Percentiles rank a stretch among this genome's conserved stretches.
phyloP scores from a whole-genome alignment of 176 grass and related monocot genomes.

The Zoysia pacifica region DNA sequence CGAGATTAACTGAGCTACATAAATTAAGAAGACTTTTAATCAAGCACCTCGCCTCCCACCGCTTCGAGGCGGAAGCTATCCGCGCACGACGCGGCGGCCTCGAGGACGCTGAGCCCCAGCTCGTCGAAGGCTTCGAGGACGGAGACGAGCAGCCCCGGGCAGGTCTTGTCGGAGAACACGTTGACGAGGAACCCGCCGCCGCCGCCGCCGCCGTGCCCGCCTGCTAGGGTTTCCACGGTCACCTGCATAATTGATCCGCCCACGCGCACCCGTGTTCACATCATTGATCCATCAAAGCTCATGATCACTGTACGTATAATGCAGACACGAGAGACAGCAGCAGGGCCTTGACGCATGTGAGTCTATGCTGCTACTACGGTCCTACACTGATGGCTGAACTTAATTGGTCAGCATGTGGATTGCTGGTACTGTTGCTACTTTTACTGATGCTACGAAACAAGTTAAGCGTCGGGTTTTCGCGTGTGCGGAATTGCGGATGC shows the following conservation, averaged over 20 bases:
- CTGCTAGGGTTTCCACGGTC: constrained; percentile 79
- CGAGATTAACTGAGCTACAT: too few species aligned
- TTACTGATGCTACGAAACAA: constrained; percentile 1
- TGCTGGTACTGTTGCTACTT: neutral
- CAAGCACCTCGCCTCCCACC: constrained; percentile 60
- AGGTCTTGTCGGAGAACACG: constrained; percentile 76
- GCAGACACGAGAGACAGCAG: neutral
- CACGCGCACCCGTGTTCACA: neutral
- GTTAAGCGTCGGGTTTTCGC: neutral
- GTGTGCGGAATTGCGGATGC: neutral
- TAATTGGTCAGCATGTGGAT: constrained; percentile 23
- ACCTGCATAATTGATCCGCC: constrained; percentile 46
- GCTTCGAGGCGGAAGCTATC: constrained; percentile 77
- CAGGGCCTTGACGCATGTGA: constrained; percentile 24
- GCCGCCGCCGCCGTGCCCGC: too few species aligned
- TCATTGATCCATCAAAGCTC: constrained; percentile 23
- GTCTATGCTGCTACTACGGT: neutral
- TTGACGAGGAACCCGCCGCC: constrained; percentile 80
- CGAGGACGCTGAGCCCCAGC: constrained; percentile 81
- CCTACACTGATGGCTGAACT: constrained; percentile 4
- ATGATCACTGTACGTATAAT: constrained; percentile 7
- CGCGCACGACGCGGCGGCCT: constrained; percentile 79
- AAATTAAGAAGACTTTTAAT: too few species aligned
- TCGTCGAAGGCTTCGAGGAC: constrained; percentile 86
- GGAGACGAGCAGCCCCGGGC: constrained; percentile 81